Evolutionary conservation across 192 early-diverging fungal genomes (phyloP).

Genomic region (Umbelopsis sp.): DNA sequence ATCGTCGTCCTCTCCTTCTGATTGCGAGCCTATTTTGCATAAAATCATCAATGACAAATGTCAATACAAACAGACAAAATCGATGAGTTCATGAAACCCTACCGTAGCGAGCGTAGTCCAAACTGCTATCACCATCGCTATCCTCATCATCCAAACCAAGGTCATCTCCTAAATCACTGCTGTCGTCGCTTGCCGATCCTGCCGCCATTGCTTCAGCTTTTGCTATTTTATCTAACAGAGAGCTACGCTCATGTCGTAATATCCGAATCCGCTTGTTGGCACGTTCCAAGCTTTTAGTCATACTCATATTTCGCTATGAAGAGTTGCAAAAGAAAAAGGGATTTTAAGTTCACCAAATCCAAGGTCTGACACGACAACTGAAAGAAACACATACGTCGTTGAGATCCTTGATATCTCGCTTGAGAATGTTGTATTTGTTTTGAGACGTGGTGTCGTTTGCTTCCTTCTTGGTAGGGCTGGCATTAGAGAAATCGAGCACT

Average conservation of each 20-base stretch:
- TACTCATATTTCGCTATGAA: not conserved
- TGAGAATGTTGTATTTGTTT: not conserved
- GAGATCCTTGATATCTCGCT: conserved; percentile 1
- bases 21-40: not conserved
- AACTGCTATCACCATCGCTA: conserved; percentile 15
- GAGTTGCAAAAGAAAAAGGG: not conserved
- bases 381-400: not conserved
- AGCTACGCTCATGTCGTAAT: conserved; percentile 8
- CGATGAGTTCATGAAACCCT: not conserved
- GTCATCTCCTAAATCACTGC: not conserved
- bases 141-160: conserved; percentile 1
- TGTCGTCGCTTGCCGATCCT: not conserved
- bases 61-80: too few relatives aligned
- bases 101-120: conserved; percentile 14
- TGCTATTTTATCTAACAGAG: conserved; percentile 7
- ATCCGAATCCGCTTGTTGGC: conserved; percentile 2
- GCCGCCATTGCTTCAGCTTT: not conserved
- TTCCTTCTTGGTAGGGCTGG: not conserved
- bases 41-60: too few relatives aligned
- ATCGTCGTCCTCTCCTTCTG: conserved; percentile 12
- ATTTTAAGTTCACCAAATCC: not conserved
- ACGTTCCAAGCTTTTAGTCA: not conserved
- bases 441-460: not conserved
- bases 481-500: not conserved
- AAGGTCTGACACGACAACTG: not conserved